A percentile compares a stretch with the other conserved stretches of the same genome.
These are phyloP conservation scores for Penicillium expansum DNA, from an alignment of 2,329 filamentous ascomycete genomes.

Conservation along the genomic window DNA sequence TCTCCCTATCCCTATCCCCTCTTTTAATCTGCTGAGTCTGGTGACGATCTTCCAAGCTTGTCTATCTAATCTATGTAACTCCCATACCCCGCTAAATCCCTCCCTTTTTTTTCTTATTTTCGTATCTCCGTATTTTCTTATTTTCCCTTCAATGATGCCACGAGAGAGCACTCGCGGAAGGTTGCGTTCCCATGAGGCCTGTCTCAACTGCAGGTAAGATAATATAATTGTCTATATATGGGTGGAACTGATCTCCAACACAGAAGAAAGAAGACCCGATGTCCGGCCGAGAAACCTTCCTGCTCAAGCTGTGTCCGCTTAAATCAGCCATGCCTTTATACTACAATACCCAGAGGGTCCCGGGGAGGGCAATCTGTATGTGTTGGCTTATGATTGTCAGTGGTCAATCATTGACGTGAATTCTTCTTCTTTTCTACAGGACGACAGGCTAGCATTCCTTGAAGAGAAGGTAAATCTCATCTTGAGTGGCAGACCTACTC, in stretches of 20 bases:
- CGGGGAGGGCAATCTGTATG: constrained; percentile 48
- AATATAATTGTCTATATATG: background rate
- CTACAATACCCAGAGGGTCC: constrained; percentile 37
- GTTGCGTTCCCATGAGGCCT: constrained; percentile 36
- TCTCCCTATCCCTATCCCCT: background rate
- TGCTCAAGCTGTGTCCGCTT: constrained; percentile 53
- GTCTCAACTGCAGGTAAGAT: constrained; percentile 49
- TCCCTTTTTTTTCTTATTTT: background rate
- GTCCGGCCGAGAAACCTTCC: constrained; percentile 52
- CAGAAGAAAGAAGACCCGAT: constrained; percentile 53
- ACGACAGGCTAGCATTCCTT: constrained; percentile 51
- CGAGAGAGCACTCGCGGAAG: constrained; percentile 31
- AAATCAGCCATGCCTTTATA: constrained; percentile 49
- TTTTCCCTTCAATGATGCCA: constrained; percentile 24
- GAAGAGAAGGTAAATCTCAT: constrained; percentile 55
- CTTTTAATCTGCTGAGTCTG: background rate
- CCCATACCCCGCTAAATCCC: constrained; percentile 2
- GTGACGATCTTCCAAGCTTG: background rate
- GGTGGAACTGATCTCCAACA: constrained; percentile 11
- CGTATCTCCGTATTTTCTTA: too few relatives aligned
- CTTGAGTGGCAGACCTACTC: constrained; percentile 40
- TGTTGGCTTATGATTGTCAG: background rate
- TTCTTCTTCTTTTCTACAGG: constrained; percentile 32
- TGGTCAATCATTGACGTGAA: constrained; percentile 1
- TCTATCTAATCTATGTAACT: background rate